Evolutionary conservation across 2,329 filamentous ascomycete species (phyloP).

Genomic region (Phyllosticta capitalensis): DNA sequence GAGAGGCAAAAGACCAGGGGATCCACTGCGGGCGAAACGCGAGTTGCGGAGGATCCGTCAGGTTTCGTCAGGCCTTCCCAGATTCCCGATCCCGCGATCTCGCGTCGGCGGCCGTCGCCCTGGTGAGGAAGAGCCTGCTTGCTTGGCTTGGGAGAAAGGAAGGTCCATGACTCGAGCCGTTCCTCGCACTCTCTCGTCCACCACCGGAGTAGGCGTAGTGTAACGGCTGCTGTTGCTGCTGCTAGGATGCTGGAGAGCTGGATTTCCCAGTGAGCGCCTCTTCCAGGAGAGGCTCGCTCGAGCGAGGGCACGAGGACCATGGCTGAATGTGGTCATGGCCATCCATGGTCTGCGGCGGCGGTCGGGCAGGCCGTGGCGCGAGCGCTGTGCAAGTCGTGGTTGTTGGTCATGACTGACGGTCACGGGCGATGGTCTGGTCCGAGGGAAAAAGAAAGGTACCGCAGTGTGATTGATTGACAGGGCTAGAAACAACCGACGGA

Average conservation of each 20-base stretch:
- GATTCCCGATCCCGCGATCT: slow-evolving; percentile 11
- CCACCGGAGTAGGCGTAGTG: slow-evolving; percentile 1
- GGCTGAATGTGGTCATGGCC: not conserved
- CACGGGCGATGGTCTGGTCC: not conserved
- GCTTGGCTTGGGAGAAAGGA: slow-evolving; percentile 3
- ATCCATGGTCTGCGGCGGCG: not conserved
- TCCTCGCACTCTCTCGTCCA: not conserved
- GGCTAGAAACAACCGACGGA: not conserved
- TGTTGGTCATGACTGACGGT: not conserved
- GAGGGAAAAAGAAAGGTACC: not conserved
- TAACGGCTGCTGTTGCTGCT: slow-evolving; percentile 10
- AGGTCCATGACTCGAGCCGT: slow-evolving; percentile 7
- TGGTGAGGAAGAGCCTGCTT: slow-evolving; percentile 8
- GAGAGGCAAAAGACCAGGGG: not conserved
- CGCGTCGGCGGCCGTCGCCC: not conserved
- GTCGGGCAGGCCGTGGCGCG: not conserved
- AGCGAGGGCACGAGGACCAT: not conserved
- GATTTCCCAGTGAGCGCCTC: slow-evolving; percentile 1
- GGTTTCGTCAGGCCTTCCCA: slow-evolving; percentile 4
- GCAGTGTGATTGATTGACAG: not conserved
- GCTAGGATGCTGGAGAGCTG: slow-evolving; percentile 4
- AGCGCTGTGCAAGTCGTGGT: slow-evolving; percentile 7
- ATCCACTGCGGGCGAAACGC: slow-evolving; percentile 7
- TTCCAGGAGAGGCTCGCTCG: not conserved
- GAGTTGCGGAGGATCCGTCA: slow-evolving; percentile 8